Evolutionary conservation across 768 basidiomycete species (phyloP), one percentile per base, ranked within the genome.

Genomic region (Daedaleopsis sinensis): DNA sequence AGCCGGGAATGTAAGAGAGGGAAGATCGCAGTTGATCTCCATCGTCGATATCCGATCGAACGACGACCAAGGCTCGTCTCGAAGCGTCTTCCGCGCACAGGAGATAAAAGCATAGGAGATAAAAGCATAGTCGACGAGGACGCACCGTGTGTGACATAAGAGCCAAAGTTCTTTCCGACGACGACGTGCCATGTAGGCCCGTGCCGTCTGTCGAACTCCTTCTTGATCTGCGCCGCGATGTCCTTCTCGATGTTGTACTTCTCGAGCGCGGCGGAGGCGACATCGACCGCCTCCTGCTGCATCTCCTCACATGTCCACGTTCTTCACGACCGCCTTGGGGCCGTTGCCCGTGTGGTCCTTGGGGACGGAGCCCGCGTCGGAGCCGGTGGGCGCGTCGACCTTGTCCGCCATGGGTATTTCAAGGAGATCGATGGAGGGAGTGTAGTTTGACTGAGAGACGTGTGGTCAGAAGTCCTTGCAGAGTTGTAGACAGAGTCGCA

Each of bases 151-250:
- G 96, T 97, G 46, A 98, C 96, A 73, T 96, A 98, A 78, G 92
- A 94, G 53, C 96, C 96, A 85, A 96, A 98, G 80, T 98, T 97
- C 83, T 96, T 98, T 62, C 96, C 96, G 53, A 96, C 96, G 66
- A 98, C 95, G 74, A 95, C 94, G 74, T 98, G 96, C 96, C 96
- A 98, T 68, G 96, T 97, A 58, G 93, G 87, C 24, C 94, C 93
- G 68, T 94, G 89, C 76, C 90, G 81, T 78, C 87, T 83, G 82
- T 98, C 96, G 74, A 96, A 94, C 80, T 97, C 94, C 77, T 95
- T 95, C 85, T 98, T 98, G 85, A 98, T 92, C 76, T 92, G 89
- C 44, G 96, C 94, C 16, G 96, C 96, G 72, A 98, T 94, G 76
- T 98, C 96, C 78, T 97, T 98, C 82, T 98, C 96, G 80, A 97